phyloP scores from a whole-genome alignment of 768 basidiomycete species.

The Russula compacta region DNA sequence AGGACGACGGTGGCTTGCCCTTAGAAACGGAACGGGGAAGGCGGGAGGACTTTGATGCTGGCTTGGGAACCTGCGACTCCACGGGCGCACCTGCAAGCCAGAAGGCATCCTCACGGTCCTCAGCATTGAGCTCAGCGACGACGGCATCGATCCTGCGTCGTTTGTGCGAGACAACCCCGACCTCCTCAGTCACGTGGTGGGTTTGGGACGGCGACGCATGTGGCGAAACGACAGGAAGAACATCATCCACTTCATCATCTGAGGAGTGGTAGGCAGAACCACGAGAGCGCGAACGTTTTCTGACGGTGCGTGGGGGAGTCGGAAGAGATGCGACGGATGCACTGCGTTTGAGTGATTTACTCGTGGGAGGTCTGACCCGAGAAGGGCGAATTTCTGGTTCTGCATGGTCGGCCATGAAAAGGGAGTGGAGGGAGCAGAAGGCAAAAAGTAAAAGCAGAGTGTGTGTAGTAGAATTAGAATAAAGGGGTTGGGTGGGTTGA shows the following conservation, averaged over 20 bases:
- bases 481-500: background rate
- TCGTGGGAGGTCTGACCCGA: background rate
- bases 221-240: constrained; percentile 17
- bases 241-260: constrained; percentile 16
- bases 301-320: constrained; percentile 18
- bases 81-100: constrained; percentile 11
- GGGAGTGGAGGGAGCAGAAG: background rate
- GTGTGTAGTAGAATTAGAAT: background rate
- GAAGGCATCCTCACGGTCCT: constrained; percentile 19
- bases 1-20: constrained; percentile 6
- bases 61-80: constrained; percentile 1
- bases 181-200: constrained; percentile 7
- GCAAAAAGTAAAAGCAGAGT: background rate
- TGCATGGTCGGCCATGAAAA: constrained; percentile 11
- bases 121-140: constrained; percentile 14
- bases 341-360: constrained; percentile 19
- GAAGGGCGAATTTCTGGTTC: background rate
- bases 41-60: constrained; percentile 10
- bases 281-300: constrained; percentile 20
- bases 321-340: constrained; percentile 21
- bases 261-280: constrained; percentile 18
- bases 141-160: constrained; percentile 19
- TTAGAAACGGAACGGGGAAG: constrained; percentile 2
- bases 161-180: background rate
- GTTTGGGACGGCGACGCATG: constrained; percentile 6